phyloP scores from a whole-genome alignment of 345 rosid genomes.

The Aethionema arabicum region DNA sequence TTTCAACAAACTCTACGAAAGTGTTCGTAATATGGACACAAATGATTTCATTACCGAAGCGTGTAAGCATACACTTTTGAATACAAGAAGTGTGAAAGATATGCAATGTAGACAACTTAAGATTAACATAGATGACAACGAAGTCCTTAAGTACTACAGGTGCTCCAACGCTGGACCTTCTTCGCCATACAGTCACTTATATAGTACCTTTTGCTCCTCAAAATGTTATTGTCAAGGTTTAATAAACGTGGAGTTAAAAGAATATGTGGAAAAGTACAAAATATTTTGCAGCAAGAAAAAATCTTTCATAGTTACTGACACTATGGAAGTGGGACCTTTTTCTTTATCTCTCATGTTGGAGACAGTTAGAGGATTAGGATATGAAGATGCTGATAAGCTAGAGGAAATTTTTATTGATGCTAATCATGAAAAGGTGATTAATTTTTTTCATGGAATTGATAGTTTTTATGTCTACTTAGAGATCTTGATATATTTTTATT shows the following conservation, averaged over 20 bases:
- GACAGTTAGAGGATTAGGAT: not conserved
- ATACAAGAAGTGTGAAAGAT: too few species aligned
- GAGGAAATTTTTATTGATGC: constrained; percentile 4
- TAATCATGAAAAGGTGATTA: not conserved
- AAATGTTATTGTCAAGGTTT: not conserved
- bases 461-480: too few species aligned
- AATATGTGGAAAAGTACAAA: too few species aligned
- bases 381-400: not conserved
- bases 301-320: constrained; percentile 5
- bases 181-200: not conserved
- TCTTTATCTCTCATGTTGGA: not conserved
- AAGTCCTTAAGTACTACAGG: too few species aligned
- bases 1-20: constrained; percentile 14
- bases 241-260: not conserved
- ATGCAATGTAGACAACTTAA: too few species aligned
- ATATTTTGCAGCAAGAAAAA: not conserved
- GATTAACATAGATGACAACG: too few species aligned
- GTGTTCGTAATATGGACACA: not conserved
- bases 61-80: too few species aligned
- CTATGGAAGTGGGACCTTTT: not conserved
- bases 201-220: not conserved
- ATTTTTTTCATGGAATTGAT: too few species aligned
- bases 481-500: too few species aligned
- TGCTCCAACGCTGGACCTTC: too few species aligned
- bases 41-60: too few species aligned